phyloP scores from a whole-genome alignment of 495 filamentous ascomycete species.

The Aspergillus sclerotioniger region DNA sequence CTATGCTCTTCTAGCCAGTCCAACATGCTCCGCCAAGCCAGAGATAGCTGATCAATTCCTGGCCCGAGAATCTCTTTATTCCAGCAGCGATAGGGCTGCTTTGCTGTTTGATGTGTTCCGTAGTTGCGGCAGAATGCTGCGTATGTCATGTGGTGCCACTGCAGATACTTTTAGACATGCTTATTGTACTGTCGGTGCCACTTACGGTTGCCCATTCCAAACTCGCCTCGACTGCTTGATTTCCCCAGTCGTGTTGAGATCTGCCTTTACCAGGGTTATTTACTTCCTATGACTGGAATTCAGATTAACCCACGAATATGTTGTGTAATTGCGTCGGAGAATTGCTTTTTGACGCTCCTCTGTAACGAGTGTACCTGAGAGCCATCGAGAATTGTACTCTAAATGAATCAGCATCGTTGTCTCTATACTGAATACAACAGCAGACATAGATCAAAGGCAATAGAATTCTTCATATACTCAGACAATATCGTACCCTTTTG shows the following conservation, averaged over 20 bases:
- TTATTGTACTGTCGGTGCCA: no score
- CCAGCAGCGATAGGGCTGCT: constrained; percentile 20
- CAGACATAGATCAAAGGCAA: constrained; percentile 4
- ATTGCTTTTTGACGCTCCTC: constrained; percentile 3
- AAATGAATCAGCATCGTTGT: no score
- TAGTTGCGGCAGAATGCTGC: constrained; percentile 28
- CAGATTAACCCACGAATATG: constrained; percentile 10
- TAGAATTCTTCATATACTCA: constrained; percentile 10
- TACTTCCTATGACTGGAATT: neutral
- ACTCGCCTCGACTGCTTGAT: constrained; percentile 13
- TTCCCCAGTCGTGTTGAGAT: constrained; percentile 7
- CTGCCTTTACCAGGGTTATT: constrained; percentile 6
- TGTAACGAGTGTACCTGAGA: constrained; percentile 1
- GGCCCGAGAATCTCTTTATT: constrained; percentile 21
- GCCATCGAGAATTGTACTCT: constrained; percentile 3
- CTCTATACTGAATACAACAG: no score
- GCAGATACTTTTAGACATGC: constrained; percentile 5
- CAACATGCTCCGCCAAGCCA: constrained; percentile 6
- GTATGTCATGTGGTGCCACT: constrained; percentile 28
- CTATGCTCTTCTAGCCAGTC: neutral
- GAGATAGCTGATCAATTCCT: neutral
- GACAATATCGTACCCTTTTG: constrained; percentile 14
- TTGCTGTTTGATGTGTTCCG: constrained; percentile 15
- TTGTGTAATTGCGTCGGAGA: constrained; percentile 4
- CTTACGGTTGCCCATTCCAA: constrained; percentile 23